These are phyloP conservation scores for Panicum hallii DNA, from an alignment of 202 grass and related monocot genomes.

Conservation along the genomic window DNA sequence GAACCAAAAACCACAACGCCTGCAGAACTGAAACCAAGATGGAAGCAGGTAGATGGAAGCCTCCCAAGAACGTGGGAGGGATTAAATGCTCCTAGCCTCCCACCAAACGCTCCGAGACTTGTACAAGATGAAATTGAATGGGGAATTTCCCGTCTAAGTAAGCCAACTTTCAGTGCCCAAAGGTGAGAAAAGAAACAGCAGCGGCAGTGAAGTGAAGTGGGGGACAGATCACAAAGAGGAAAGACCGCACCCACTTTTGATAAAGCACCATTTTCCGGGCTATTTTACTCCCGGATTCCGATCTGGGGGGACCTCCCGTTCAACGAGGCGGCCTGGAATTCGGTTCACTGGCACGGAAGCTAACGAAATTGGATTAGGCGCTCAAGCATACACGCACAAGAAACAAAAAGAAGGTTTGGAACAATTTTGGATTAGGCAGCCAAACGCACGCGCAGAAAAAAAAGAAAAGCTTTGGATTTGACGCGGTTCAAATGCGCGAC, in stretches of 20 bases:
- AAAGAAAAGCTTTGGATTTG: slow-evolving; percentile 22
- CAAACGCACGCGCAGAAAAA: slow-evolving; percentile 19
- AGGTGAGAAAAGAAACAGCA: slow-evolving; percentile 24
- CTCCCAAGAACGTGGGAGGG: slow-evolving; percentile 18
- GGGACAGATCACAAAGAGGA: slow-evolving; percentile 53
- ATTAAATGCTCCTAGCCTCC: slow-evolving; percentile 28
- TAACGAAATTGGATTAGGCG: slow-evolving; percentile 47
- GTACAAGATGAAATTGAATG: slow-evolving; percentile 31
- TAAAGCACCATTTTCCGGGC: slow-evolving; percentile 35
- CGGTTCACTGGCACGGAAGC: slow-evolving; percentile 35
- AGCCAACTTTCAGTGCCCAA: slow-evolving; percentile 36
- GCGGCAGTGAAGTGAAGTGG: slow-evolving; percentile 40
- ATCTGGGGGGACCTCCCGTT: slow-evolving; percentile 30
- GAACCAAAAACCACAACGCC: slow-evolving; percentile 44
- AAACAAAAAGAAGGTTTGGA: slow-evolving; percentile 19
- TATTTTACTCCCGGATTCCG: slow-evolving; percentile 47
- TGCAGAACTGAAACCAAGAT: slow-evolving; percentile 24
- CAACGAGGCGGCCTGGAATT: slow-evolving; percentile 24
- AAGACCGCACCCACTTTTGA: slow-evolving; percentile 41
- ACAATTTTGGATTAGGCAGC: slow-evolving; percentile 49
- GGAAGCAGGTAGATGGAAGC: slow-evolving; percentile 33
- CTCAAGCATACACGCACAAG: slow-evolving; percentile 18
- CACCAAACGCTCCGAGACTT: slow-evolving; percentile 21
- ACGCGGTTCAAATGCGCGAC: slow-evolving; percentile 28
- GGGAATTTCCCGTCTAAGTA: slow-evolving; percentile 30